Evolutionary conservation across 768 basidiomycete genomes (phyloP), one percentile per base, ranked within the genome.

Genomic region (Pluteus cervinus): DNA sequence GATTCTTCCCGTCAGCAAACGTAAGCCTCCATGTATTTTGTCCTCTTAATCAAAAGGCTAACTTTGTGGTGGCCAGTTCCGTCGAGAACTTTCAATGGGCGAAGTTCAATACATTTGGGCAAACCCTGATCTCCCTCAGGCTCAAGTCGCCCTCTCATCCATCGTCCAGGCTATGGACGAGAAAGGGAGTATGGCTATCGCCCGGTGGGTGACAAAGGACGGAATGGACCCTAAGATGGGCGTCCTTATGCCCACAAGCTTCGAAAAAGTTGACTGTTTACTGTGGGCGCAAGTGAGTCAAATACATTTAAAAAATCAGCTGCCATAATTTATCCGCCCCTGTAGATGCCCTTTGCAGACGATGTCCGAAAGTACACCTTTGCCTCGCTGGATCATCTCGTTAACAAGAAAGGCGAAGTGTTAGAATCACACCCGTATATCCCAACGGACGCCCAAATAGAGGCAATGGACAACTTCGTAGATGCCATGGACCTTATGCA

Each of bases 311-410:
- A 12, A 8, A n/a, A 10, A 11, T 7, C 4, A n/a, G 16, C 26
- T 15, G 29, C n/a, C 5, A 16, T 24, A 14, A 7, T 49, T n/a
- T 7, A 37, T 32, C 5, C 21, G 14, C 18, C 21, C 4, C 25
- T 28, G 7, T 46, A 93, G 90, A 76, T 97, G 74, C 94, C 94
- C 0, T 97, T 96, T 52, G 90, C 90, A 2, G 94, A 99, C 54
- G 94, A 99, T 49, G 69, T 91, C 36, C 78, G 91, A 41, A 85
- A 79, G 46, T 90, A 88, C 57, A 79, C 76, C 7, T 97, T 99
- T 55, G 77, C 84, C 0, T 87, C 87, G 0, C 70, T 98, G 21
- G 76, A 80, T 29, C 68, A 68, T 7, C 71, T 94, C 11, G 64
- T 81, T 41, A 81, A 78, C 39, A 85, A 77, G 54, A 82, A 80